Conservation (phyloP, 345 rosid genomes). For the Brassica nigra region DNA sequence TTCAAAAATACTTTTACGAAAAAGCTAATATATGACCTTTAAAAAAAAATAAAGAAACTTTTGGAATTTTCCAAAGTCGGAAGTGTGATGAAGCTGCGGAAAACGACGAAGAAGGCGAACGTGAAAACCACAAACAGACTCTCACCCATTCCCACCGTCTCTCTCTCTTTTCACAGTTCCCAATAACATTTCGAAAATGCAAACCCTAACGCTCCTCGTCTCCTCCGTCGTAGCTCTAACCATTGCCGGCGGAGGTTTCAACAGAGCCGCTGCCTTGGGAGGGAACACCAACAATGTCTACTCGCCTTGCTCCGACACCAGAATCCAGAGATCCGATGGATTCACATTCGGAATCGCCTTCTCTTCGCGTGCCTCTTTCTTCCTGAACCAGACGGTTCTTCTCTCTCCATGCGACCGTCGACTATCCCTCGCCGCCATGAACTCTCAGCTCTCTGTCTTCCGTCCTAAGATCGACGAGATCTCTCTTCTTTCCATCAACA, state of each 20-base stretch:
- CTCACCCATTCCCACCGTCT: neutral
- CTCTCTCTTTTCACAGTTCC: neutral
- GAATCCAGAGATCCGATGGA: slow-evolving; percentile 68
- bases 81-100: slow-evolving; percentile 7
- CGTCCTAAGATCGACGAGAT: slow-evolving; percentile 91
- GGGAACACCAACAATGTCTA: slow-evolving; percentile 49
- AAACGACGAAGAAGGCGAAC: slow-evolving; percentile 30
- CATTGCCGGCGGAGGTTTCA: neutral
- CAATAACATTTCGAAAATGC: slow-evolving; percentile 12
- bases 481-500: slow-evolving; percentile 89
- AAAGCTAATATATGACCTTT: neutral
- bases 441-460: slow-evolving; percentile 69
- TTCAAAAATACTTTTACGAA: neutral
- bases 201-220: slow-evolving; percentile 36
- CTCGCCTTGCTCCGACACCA: slow-evolving; percentile 77
- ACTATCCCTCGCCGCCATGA: slow-evolving; percentile 55
- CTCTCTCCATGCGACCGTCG: slow-evolving; percentile 84
- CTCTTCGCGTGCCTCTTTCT: slow-evolving; percentile 59
- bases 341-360: slow-evolving; percentile 81
- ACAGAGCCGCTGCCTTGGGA: neutral
- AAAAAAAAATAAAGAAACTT: neutral
- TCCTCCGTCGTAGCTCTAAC: slow-evolving; percentile 6
- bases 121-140: slow-evolving; percentile 28
- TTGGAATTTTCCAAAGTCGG: slow-evolving; percentile 1
- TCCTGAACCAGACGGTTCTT: slow-evolving; percentile 48